phyloP scores from a whole-genome alignment of 2,329 filamentous ascomycete species.

The Colletotrichum eleusines region DNA sequence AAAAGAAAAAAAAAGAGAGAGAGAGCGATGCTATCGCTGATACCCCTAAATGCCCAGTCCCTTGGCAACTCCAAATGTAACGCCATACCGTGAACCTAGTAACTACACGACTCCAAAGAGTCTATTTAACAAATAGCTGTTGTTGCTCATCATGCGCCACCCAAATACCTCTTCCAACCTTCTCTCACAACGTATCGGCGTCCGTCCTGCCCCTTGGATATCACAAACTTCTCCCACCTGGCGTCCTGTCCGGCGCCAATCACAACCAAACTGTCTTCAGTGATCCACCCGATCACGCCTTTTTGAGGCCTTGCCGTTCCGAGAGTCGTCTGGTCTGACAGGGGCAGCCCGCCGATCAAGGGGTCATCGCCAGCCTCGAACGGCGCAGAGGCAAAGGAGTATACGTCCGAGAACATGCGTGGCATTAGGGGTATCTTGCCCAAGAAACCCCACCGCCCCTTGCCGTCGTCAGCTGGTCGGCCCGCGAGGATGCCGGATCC shows the following conservation, averaged over 20 bases:
- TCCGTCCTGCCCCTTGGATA: conserved; percentile 77
- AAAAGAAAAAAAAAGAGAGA: too few relatives aligned
- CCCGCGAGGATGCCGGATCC: conserved; percentile 42
- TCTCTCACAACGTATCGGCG: conserved; percentile 75
- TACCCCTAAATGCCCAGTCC: conserved; percentile 25
- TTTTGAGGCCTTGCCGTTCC: conserved; percentile 75
- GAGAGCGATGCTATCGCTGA: conserved; percentile 30
- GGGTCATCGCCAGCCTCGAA: conserved; percentile 88
- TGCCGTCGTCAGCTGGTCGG: conserved; percentile 60
- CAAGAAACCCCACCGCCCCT: conserved; percentile 87
- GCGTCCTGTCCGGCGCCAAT: conserved; percentile 84
- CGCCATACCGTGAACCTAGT: conserved; percentile 14
- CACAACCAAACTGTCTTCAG: conserved; percentile 79
- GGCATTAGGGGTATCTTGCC: conserved; percentile 88
- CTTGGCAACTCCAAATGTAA: conserved; percentile 17
- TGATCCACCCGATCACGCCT: conserved; percentile 87
- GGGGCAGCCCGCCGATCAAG: conserved; percentile 57
- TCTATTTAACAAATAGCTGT: not conserved
- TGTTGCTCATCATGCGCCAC: conserved; percentile 50
- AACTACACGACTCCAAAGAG: conserved; percentile 3
- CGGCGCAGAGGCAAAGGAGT: conserved; percentile 83
- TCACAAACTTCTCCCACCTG: conserved; percentile 87
- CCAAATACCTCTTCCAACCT: conserved; percentile 85
- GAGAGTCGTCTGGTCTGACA: conserved; percentile 59
- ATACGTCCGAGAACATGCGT: conserved; percentile 87